A percentile compares a stretch with the other conserved stretches of the same genome.
Conservation (phyloP, 1,284 basidiomycete genomes). For the Marasmius oreades region DNA sequence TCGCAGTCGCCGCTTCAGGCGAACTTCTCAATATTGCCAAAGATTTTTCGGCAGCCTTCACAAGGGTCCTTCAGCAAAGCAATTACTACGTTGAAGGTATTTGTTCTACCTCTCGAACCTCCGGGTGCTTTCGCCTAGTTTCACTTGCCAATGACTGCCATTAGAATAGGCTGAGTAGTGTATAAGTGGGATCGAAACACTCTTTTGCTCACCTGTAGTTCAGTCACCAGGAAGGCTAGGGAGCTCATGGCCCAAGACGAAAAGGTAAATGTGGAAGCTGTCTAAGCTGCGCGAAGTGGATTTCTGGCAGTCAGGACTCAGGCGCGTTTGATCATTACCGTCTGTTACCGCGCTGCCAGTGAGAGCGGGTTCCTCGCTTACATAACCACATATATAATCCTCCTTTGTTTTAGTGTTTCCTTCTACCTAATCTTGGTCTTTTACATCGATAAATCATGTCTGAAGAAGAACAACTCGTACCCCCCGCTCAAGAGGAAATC, state of each 20-base stretch:
- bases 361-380: no score
- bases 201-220: constrained; percentile 36
- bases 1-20: constrained; percentile 64
- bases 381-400: no score
- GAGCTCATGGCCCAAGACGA: constrained; percentile 35
- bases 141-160: constrained; percentile 72
- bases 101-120: constrained; percentile 70
- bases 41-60: constrained; percentile 80
- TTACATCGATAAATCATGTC: constrained; percentile 45
- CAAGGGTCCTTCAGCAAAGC: background rate
- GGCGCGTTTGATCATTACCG: no score
- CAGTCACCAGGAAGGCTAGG: constrained; percentile 43
- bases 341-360: no score
- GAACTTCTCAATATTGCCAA: constrained; percentile 74
- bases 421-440: background rate
- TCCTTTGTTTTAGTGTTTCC: background rate
- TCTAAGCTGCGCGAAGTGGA: no score
- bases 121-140: constrained; percentile 77
- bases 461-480: constrained; percentile 49
- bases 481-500: constrained; percentile 36
- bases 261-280: background rate
- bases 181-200: background rate
- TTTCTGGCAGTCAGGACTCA: no score
- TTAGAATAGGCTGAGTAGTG: background rate
- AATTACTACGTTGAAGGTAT: background rate